Conservation (phyloP, 2,329 filamentous ascomycete species). For the Cordyceps farinosa region DNA sequence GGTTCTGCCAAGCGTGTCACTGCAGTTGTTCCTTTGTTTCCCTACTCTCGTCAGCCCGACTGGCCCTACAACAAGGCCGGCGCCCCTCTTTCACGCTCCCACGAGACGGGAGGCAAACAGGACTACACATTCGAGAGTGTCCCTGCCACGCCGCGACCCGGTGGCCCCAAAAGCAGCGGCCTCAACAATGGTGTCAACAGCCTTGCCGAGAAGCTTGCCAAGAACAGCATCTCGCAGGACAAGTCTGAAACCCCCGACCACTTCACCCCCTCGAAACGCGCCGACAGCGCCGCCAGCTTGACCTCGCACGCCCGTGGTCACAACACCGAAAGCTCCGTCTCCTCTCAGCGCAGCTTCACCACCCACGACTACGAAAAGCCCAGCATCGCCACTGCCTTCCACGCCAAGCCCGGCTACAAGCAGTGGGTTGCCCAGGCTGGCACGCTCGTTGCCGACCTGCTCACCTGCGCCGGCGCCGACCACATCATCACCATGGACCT, state of each 20-base stretch:
- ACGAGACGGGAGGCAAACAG: slow-evolving; percentile 38
- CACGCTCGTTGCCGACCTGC: slow-evolving; percentile 86
- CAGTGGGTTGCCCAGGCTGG: slow-evolving; percentile 98
- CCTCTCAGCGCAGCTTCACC: slow-evolving; percentile 50
- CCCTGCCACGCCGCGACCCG: slow-evolving; percentile 77
- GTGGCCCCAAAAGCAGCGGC: slow-evolving; percentile 62
- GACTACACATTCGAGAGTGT: slow-evolving; percentile 90
- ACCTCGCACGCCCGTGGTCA: slow-evolving; percentile 34
- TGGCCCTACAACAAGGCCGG: slow-evolving; percentile 95
- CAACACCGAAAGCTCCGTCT: slow-evolving; percentile 36
- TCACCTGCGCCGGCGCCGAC: slow-evolving; percentile 93
- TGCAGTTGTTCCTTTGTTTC: slow-evolving; percentile 90
- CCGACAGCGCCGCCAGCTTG: slow-evolving; percentile 34
- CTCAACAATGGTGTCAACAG: slow-evolving; percentile 64
- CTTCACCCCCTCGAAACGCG: slow-evolving; percentile 33
- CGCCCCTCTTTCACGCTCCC: slow-evolving; percentile 71
- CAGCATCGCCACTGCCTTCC: slow-evolving; percentile 54
- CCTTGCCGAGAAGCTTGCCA: slow-evolving; percentile 70
- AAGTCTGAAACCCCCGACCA: slow-evolving; percentile 29
- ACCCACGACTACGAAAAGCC: slow-evolving; percentile 64
- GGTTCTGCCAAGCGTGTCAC: slow-evolving; percentile 91
- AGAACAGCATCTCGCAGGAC: slow-evolving; percentile 55
- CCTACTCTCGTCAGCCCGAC: slow-evolving; percentile 94
- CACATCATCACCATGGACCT: slow-evolving; percentile 98
- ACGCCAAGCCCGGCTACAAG: slow-evolving; percentile 89